Evolutionary conservation across 352 stramenopile genomes (phyloP), one percentile per base, ranked within the genome.

Genomic region (Aphanomyces euteiches): DNA sequence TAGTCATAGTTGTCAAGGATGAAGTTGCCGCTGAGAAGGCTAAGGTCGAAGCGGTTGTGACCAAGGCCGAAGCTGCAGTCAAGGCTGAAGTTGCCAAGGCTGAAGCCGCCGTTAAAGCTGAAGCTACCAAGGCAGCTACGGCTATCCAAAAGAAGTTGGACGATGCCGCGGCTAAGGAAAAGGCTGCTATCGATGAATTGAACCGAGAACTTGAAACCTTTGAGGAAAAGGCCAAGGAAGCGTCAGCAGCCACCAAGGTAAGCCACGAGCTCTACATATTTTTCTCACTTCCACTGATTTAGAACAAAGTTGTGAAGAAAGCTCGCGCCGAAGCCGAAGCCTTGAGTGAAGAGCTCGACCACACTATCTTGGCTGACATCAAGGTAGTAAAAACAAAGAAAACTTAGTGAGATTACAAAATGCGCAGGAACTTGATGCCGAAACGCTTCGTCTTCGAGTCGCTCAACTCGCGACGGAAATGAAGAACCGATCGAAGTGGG

Each of bases 401-500:
- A 28, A 10, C 13, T 1, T 13, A 1, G 10, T 66, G 7, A 53
- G 13, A 66, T 50, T 1, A 12, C 8, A 38, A 28, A 28, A 28
- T 21, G 13, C 73, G 45, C 41, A 90, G 83, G 80, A 89, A 47
- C 71, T 93, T 59, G 85, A 90, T 59, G 70, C 83, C 19, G 86
- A 88, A 54, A 77, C 80, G 48, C 69, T 93, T n/a, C 79, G 82
- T 7, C 85, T 93, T 57, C 85, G 85, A 37, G 83, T 93, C 28
- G 84, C 85, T 3, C 85, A 93, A 65, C 67, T 93, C 21, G 80
- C 84, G 61, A 92, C 84, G 4, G 85, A 93, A 75, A 93, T 93
- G 85, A 93, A 93, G 82, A 83, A 93, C 75, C 85, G 85, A 19
- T 88, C 85, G 17, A 91, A 93, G 72, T 93, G 85, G 85, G 85